Percentiles rank a stretch among this genome's conserved stretches.
phyloP scores from a whole-genome alignment of 2,329 filamentous ascomycete species.

The Fusarium luffae region DNA sequence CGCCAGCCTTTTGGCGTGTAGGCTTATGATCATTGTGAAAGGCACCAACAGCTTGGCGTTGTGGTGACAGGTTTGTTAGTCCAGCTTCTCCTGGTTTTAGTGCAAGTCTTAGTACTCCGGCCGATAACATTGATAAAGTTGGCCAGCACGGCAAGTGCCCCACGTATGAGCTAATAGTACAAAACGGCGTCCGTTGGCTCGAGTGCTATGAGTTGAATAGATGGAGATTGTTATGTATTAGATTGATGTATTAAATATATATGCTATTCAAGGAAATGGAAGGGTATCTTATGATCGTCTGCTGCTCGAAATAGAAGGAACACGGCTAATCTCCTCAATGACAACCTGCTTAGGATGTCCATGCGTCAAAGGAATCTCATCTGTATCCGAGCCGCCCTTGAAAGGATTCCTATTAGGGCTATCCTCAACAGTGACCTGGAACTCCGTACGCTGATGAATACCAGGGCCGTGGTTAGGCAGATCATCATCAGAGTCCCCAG shows the following conservation, averaged over 20 bases:
- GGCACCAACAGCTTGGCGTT: neutral
- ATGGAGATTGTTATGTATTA: neutral
- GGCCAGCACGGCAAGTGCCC: neutral
- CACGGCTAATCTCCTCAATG: constrained; percentile 21
- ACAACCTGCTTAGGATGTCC: constrained; percentile 36
- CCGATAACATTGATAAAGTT: neutral
- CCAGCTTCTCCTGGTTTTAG: neutral
- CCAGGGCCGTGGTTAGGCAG: constrained; percentile 12
- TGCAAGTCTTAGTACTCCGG: neutral
- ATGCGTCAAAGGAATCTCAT: constrained; percentile 41
- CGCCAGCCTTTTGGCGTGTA: neutral
- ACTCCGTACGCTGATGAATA: constrained; percentile 38
- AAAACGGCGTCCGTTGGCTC: too few species aligned
- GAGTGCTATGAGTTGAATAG: neutral
- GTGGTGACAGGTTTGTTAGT: neutral
- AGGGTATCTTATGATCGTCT: constrained; percentile 2
- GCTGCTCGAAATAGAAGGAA: constrained; percentile 20
- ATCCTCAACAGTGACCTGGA: constrained; percentile 38
- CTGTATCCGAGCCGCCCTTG: neutral
- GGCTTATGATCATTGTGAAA: neutral
- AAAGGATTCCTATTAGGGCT: constrained; percentile 9
- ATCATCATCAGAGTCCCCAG: constrained; percentile 38
- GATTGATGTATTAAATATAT: neutral
- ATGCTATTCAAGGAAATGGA: neutral
- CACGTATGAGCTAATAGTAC: neutral